These are phyloP conservation scores for Lotmaria passim DNA, from an alignment of 208 protist genomes.

Conservation along the genomic window DNA sequence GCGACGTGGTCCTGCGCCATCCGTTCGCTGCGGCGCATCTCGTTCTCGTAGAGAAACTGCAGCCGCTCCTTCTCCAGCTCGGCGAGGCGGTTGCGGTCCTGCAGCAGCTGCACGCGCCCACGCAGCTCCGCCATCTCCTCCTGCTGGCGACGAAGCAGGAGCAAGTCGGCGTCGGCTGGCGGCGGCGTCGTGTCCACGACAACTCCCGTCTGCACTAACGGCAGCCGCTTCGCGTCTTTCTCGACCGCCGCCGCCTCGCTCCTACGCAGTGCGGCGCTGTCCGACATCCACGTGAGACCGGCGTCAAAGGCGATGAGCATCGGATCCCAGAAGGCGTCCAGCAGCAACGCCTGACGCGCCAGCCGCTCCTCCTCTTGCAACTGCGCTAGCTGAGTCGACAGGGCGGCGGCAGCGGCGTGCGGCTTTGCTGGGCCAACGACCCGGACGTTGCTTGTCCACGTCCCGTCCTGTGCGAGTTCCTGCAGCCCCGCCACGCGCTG, in stretches of 20 bases:
- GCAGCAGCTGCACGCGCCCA: constrained; percentile 39
- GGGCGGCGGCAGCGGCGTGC: not conserved
- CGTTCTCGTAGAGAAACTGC: constrained; percentile 51
- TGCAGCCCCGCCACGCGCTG: constrained; percentile 42
- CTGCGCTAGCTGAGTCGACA: not conserved
- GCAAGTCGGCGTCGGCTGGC: constrained; percentile 54
- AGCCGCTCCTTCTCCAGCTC: constrained; percentile 59
- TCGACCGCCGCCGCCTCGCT: constrained; percentile 6
- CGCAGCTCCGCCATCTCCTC: constrained; percentile 53
- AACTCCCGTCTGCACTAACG: constrained; percentile 19
- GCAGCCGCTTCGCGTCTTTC: constrained; percentile 19
- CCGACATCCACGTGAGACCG: constrained; percentile 78
- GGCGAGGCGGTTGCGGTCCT: constrained; percentile 50
- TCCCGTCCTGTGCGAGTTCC: constrained; percentile 31
- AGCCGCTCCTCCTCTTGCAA: constrained; percentile 47
- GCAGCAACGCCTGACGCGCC: constrained; percentile 62
- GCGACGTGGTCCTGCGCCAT: constrained; percentile 63
- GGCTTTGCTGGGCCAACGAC: constrained; percentile 2
- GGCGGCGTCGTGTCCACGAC: constrained; percentile 24
- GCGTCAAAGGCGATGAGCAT: constrained; percentile 89
- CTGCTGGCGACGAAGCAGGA: constrained; percentile 58
- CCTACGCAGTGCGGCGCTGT: constrained; percentile 34
- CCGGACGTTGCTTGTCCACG: constrained; percentile 26
- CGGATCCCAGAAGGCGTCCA: constrained; percentile 80
- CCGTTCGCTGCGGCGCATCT: constrained; percentile 68